These are phyloP conservation scores for Fraxinus cuspidata DNA, from an alignment of 257 asterid genomes.

Conservation along the genomic window DNA sequence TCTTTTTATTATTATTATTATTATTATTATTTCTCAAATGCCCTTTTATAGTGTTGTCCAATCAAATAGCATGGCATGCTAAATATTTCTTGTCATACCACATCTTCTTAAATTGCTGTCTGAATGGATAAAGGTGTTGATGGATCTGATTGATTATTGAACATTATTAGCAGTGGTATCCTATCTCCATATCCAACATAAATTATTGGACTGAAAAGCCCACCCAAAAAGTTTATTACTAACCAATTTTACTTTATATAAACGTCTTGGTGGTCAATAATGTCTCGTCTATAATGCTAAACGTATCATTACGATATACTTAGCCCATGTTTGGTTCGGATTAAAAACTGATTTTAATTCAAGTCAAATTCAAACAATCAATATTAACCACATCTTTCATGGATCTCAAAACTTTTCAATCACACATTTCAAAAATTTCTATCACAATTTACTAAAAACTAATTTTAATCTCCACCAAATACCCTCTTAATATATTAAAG, in stretches of 20 bases:
- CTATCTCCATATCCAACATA: neutral
- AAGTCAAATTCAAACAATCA: too few relatives aligned
- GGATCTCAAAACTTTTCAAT: too few relatives aligned
- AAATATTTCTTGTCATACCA: neutral
- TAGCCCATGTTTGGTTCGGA: too few relatives aligned
- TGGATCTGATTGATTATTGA: conserved; percentile 3
- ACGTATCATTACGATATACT: neutral
- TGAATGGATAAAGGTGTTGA: neutral
- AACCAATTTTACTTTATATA: conserved; percentile 2
- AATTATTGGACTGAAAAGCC: neutral
- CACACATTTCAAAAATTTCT: too few relatives aligned
- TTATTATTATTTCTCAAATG: neutral
- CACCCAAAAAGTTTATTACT: neutral
- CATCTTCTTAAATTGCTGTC: neutral
- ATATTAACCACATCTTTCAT: too few relatives aligned
- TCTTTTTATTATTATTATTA: neutral
- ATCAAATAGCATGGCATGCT: neutral
- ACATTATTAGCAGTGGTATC: neutral
- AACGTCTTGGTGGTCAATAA: neutral
- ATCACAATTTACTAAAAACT: too few relatives aligned
- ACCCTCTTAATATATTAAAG: neutral
- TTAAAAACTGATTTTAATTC: too few relatives aligned
- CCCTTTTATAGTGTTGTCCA: neutral
- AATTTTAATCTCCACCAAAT: too few relatives aligned
- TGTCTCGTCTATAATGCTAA: neutral